Conservation (phyloP, 148 eudicot species). For the Fallopia convolvulus region DNA sequence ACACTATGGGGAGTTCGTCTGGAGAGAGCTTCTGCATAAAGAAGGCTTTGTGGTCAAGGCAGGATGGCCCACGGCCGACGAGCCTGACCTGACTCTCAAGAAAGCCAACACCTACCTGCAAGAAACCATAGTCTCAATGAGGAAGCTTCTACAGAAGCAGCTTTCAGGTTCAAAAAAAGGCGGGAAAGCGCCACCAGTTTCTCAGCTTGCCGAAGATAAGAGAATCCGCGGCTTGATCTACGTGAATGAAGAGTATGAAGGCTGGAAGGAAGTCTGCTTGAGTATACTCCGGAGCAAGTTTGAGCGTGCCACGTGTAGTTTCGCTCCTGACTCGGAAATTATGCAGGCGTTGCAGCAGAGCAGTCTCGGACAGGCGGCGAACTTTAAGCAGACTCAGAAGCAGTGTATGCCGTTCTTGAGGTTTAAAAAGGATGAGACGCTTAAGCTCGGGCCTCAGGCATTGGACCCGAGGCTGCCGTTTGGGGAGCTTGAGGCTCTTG, state of each 20-base stretch:
- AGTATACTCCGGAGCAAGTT: conserved; percentile 53
- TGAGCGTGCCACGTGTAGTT: conserved; percentile 27
- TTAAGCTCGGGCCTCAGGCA: conserved; percentile 63
- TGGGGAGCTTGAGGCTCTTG: conserved; percentile 70
- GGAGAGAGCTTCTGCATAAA: conserved; percentile 70
- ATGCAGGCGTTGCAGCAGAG: conserved; percentile 52
- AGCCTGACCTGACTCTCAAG: conserved; percentile 65
- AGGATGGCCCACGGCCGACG: conserved; percentile 63
- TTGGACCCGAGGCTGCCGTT: conserved; percentile 76
- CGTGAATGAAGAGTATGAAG: conserved; percentile 74
- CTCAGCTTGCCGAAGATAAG: conserved; percentile 35
- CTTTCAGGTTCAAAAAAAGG: conserved; percentile 62
- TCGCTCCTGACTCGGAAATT: conserved; percentile 71
- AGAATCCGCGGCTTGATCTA: conserved; percentile 46
- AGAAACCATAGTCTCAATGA: conserved; percentile 52
- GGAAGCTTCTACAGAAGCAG: conserved; percentile 82
- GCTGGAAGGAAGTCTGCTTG: conserved; percentile 82
- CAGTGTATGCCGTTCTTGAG: conserved; percentile 85
- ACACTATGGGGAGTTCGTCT: conserved; percentile 71
- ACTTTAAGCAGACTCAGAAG: conserved; percentile 68
- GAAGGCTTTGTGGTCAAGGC: conserved; percentile 66
- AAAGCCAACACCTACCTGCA: conserved; percentile 75
- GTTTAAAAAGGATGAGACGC: conserved; percentile 78
- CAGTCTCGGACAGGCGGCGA: conserved; percentile 41
- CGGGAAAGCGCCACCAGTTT: conserved; percentile 25